Base-by-base conservation (phyloP, 805 yeast species). In the Hanseniaspora vineae region DNA sequence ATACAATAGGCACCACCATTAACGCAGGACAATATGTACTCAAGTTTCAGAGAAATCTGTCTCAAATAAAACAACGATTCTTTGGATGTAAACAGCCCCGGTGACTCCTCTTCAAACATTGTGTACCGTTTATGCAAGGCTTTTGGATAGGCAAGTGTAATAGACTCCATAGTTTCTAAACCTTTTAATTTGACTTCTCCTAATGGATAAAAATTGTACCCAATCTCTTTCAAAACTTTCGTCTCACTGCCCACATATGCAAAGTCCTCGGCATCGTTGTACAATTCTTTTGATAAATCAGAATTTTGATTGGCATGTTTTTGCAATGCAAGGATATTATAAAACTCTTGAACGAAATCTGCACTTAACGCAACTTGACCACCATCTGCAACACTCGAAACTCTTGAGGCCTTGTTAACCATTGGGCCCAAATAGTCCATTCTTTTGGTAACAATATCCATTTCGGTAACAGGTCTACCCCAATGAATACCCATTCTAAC, bases 381-480 rank as follows among this genome's bases (percentile, higher is more conserved):
- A 50, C 99, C 99, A 64, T 87, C 96, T 0, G 98, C 99, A 45
- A 86, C 84, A 8, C 95, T 84, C 59, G 89, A 81, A 23, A 92
- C 90, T 57, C 99, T 75, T 1, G 97, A 81, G 1, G 99, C 86
- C 46, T 96, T 74, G 58, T 92, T 92, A 32, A 92, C 99, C 88
- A 92, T 89, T 0, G 99, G 98, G 0, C 99, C 99, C 57, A 92
- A 84, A 65, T 92, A 92, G 66, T 92, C 99, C 98, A 92, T 92
- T 69, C 99, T 79, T 55, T 88, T 78, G 0, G 98, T 92, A 47
- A 89, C 89, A 50, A 90, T 82, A 68, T 92, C 99, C 8, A 83
- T 76, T 63, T 92, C 99, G 58, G 95, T 86, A 40, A 90, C 97
- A 0, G 99, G 97, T 1, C 83, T 73, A 52, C 99, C 99, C 95